Base-by-base conservation (phyloP, 768 basidiomycete genomes). In the Leccinum imitatum region DNA sequence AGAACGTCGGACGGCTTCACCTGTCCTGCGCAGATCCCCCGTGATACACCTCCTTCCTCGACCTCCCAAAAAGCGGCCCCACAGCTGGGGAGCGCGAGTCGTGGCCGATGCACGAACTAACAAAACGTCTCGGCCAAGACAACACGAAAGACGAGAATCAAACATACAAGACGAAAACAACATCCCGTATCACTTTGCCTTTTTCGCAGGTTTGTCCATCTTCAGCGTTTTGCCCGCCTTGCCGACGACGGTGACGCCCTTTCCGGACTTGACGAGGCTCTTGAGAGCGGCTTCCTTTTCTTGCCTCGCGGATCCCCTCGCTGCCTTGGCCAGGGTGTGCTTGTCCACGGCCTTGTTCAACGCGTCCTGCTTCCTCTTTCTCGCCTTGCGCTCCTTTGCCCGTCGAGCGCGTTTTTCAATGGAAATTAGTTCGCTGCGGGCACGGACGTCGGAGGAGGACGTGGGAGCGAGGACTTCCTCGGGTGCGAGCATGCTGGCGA, bases 171-270 rank as follows among this genome's bases (percentile, higher is more conserved):
- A 44, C n/a, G 11, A 37, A 50, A 39, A 3, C 13, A 7, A 39
- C 17, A 21, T 15, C 2, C 9, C 37, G 7, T 15, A n/a, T 62
- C 54, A 61, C 61, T 76, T 78, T 57, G 69, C 71, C 55, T 71
- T 65, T 33, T 59, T 64, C 4, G 37, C 33, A 23, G 13, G 11
- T 37, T 47, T 63, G 3, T 44, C 56, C 33, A 2, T 56, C 37
- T 60, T 78, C 63, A 74, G 76, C 62, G 71, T 75, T 53, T 72
- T 71, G 25, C 71, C 76, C 64, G 75, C 76, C 73, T 94, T 95
- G 23, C 93, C 94, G 46, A 95, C 83, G 17, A 95, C 87, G 30
- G 93, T 95, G 44, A 95, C 89, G 0, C 94, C 93, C 69, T 85
- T 90, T 1, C 93, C 91, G 33, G 80, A 83, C 70, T 92, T 95